Evolutionary conservation across 129 eudicot genomes (phyloP).

Genomic region (Artemisia annua): DNA sequence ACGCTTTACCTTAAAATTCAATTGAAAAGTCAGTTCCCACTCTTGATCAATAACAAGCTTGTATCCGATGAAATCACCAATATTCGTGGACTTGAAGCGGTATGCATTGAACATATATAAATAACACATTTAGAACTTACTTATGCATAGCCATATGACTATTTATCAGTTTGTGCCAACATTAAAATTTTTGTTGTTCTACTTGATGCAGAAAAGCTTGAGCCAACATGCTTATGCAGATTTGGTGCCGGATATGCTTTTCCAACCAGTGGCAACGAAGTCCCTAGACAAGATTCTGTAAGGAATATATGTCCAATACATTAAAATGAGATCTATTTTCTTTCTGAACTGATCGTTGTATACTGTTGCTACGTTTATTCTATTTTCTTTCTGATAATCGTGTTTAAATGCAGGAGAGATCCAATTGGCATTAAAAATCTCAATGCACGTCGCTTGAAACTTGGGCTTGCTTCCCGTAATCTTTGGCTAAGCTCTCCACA

Average conservation of each 20-base stretch:
- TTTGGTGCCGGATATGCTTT: conserved; percentile 61
- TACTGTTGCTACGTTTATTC: background rate
- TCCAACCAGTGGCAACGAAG: conserved; percentile 62
- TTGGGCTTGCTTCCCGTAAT: conserved; percentile 62
- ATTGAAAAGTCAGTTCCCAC: too few species aligned
- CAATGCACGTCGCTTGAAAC: conserved; percentile 57
- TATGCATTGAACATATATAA: too few species aligned
- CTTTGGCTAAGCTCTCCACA: conserved; percentile 62
- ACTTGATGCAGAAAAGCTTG: conserved; percentile 38
- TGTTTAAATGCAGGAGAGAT: conserved; percentile 38
- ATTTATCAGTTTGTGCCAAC: background rate
- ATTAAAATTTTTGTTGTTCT: background rate
- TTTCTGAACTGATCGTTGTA: background rate
- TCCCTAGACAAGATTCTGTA: conserved; percentile 56
- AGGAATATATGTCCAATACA: conserved; percentile 3
- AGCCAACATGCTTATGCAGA: conserved; percentile 34
- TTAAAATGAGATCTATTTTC: too few species aligned
- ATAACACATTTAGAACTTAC: too few species aligned
- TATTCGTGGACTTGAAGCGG: too few species aligned
- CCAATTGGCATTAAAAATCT: conserved; percentile 52
- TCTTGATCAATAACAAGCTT: too few species aligned
- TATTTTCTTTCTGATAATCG: background rate
- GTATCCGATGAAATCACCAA: too few species aligned
- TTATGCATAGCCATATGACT: conserved; percentile 3
- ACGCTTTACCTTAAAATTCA: too few species aligned